phyloP scores from a whole-genome alignment of 2,329 filamentous ascomycete genomes.

The Trichoderma cornu-damae region DNA sequence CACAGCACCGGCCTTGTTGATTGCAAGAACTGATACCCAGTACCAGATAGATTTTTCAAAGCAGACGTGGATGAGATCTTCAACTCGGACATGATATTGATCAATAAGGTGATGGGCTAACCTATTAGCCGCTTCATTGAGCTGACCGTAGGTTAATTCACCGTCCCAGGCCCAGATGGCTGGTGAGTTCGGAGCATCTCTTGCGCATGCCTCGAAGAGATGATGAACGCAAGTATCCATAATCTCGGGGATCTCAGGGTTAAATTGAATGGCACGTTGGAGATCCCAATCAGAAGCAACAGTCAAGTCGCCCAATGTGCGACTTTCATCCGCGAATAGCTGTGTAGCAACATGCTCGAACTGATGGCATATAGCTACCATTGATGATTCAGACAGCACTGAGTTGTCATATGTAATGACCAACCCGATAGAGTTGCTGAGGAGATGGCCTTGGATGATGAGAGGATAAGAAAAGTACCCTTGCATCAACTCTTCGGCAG shows the following conservation, averaged over 20 bases:
- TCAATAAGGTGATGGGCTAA: conserved; percentile 1
- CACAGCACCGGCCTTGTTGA: conserved; percentile 27
- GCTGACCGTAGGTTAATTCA: conserved; percentile 21
- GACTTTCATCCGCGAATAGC: not conserved
- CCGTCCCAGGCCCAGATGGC: conserved; percentile 24
- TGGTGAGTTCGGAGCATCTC: not conserved
- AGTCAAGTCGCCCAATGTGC: not conserved
- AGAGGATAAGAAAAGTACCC: conserved; percentile 16
- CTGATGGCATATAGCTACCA: conserved; percentile 5
- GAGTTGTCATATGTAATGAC: not conserved
- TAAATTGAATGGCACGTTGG: not conserved
- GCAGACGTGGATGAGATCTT: conserved; percentile 21
- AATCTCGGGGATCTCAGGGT: not conserved
- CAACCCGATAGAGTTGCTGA: not conserved
- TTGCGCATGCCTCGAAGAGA: not conserved
- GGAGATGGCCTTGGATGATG: conserved; percentile 8
- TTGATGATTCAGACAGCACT: not conserved
- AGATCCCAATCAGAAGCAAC: conserved; percentile 12
- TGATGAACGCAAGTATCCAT: conserved; percentile 10
- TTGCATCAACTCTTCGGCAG: conserved; percentile 8
- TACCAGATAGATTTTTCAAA: conserved; percentile 24
- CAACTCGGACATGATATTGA: conserved; percentile 23
- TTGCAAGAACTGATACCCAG: conserved; percentile 24
- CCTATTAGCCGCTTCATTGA: conserved; percentile 11
- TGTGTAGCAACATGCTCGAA: conserved; percentile 7